phyloP scores from a whole-genome alignment of 1,284 basidiomycete genomes.

The Marasmius tenuissimus region DNA sequence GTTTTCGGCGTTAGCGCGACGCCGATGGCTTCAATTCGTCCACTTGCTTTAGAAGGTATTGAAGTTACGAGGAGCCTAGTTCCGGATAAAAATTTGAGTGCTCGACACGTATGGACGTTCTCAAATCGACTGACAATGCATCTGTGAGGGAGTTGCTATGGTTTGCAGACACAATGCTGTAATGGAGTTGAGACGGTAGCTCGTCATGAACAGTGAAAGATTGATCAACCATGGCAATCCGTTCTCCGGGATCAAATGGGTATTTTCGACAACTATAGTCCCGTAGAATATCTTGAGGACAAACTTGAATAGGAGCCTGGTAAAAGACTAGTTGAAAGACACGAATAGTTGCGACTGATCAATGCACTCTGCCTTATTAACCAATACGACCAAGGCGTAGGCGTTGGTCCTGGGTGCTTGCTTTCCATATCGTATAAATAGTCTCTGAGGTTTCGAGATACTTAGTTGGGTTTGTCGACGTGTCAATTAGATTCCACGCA shows the following conservation, averaged over 20 bases:
- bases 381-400: conserved; percentile 67
- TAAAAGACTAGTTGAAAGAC: neutral
- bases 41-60: conserved; percentile 61
- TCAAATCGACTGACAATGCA: conserved; percentile 60
- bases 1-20: neutral
- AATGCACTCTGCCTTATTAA: conserved; percentile 52
- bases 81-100: conserved; percentile 7
- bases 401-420: conserved; percentile 25
- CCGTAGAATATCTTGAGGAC: conserved; percentile 88
- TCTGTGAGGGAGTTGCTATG: conserved; percentile 86
- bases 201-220: neutral
- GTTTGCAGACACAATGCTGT: conserved; percentile 67
- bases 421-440: neutral
- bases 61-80: conserved; percentile 66
- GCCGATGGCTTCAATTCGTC: neutral
- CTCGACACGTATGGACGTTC: neutral
- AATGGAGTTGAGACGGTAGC: neutral
- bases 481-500: neutral
- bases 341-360: neutral
- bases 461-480: neutral
- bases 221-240: conserved; percentile 69
- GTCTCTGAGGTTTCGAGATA: neutral
- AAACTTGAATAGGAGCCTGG: conserved; percentile 69
- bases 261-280: conserved; percentile 82
- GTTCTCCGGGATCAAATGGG: conserved; percentile 63